phyloP scores from a whole-genome alignment of 805 yeast genomes.

The Candida dajiaensis region DNA sequence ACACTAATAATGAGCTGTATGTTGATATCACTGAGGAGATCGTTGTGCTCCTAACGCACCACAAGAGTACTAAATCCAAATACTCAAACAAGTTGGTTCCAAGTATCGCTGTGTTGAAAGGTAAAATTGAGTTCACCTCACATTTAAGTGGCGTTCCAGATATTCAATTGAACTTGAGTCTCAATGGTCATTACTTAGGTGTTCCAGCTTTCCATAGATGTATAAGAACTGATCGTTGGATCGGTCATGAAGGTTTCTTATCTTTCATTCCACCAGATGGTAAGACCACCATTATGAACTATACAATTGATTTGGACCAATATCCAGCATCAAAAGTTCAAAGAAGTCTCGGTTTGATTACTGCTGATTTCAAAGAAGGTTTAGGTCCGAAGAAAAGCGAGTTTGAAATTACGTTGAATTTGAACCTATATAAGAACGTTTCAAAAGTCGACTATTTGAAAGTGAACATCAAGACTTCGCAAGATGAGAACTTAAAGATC shows the following conservation, averaged over 20 bases:
- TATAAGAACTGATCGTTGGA: constrained; percentile 52
- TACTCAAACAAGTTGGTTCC: constrained; percentile 29
- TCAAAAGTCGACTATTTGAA: constrained; percentile 41
- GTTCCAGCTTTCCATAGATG: constrained; percentile 68
- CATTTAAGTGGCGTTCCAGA: constrained; percentile 76
- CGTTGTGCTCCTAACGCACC: constrained; percentile 36
- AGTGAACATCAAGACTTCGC: constrained; percentile 31
- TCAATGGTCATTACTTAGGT: constrained; percentile 42
- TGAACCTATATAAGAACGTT: constrained; percentile 36
- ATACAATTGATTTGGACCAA: constrained; percentile 47
- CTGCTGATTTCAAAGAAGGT: constrained; percentile 24
- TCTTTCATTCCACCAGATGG: constrained; percentile 91
- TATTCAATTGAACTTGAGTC: constrained; percentile 49
- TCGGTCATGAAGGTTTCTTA: constrained; percentile 37
- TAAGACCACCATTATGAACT: constrained; percentile 52
- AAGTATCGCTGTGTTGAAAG: constrained; percentile 50
- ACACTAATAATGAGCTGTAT: constrained; percentile 78
- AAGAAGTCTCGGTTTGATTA: constrained; percentile 24
- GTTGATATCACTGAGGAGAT: constrained; percentile 73
- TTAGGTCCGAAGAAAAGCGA: constrained; percentile 33
- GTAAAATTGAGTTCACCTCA: constrained; percentile 56
- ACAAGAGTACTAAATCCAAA: constrained; percentile 20
- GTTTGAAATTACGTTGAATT: constrained; percentile 29
- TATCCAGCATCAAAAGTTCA: constrained; percentile 12
- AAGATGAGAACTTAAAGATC: constrained; percentile 40